Evolutionary conservation across 2,329 filamentous ascomycete species (phyloP), one percentile per base, ranked within the genome.

Genomic region (Akanthomyces muscarius): DNA sequence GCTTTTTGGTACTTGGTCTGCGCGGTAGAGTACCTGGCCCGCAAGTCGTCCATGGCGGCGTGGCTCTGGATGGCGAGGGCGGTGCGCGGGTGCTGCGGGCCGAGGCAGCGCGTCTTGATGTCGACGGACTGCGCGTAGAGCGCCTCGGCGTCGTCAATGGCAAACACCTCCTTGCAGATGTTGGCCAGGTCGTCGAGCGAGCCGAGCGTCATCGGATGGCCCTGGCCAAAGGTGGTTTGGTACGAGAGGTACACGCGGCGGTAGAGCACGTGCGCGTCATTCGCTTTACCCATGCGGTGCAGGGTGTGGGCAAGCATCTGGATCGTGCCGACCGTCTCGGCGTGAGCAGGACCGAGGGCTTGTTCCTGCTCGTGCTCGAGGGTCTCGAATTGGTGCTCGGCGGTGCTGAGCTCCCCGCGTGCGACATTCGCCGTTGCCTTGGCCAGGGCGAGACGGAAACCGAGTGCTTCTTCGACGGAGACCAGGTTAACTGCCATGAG

Each of bases 71-170:
- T 65, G 2, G 68, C 65, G 18, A 66, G 60, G 3, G 69, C 69
- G 4, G 68, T 71, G 56, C 59, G 61, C 3, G 69, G 69, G 38
- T 71, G 69, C 14, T 67, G 61, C 13, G 66, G 47, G 18, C 69
- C 69, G 5, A 71, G 66, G 18, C 62, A 64, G 13, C 66, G 66
- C 16, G 64, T 65, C 33, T 66, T 68, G 59, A 71, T 67, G 41
- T 71, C 69, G 13, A 70, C 63, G 21, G 67, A 69, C 52, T 70
- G 68, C 13, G 67, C 62, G 63, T 70, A 71, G 4, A 72, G 64
- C 13, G 56, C 48, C 59, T 72, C 71, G 2, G 71, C 70, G 25
- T 72, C 69, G 62, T 72, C 70, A 21, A 71, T 66, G 58, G 70
- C 67, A 30, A 68, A 66, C 54, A 64, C 68, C 5, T 64, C 68